These are phyloP conservation scores for Pelargonium australe DNA, from an alignment of 441 rosid species.

Conservation along the genomic window DNA sequence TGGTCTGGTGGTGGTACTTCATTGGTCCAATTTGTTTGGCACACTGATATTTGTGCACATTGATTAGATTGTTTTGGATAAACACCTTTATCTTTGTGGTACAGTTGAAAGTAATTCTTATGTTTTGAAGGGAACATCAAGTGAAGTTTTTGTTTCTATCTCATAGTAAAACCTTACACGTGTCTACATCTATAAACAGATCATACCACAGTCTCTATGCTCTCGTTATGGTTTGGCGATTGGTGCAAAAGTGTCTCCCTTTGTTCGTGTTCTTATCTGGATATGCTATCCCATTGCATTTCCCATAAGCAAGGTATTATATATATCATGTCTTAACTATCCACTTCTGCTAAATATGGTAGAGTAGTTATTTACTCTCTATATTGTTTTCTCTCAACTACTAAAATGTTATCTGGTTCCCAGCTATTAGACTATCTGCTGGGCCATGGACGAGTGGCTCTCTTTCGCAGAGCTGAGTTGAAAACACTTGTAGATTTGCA, in stretches of 20 bases:
- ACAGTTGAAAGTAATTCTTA: not conserved
- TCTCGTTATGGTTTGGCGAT: slow-evolving; percentile 27
- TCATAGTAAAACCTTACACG: not conserved
- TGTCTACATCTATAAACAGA: slow-evolving; percentile 15
- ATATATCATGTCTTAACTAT: not conserved
- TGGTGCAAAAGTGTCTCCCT: slow-evolving; percentile 23
- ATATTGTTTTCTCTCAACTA: not conserved
- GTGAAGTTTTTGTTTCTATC: not conserved
- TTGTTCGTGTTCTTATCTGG: slow-evolving; percentile 27
- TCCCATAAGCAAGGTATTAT: slow-evolving; percentile 29
- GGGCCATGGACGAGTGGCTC: slow-evolving; percentile 29
- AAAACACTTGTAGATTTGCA: slow-evolving; percentile 17
- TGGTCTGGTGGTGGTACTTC: slow-evolving; percentile 6
- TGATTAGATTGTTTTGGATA: not conserved
- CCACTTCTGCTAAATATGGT: not conserved
- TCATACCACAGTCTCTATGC: slow-evolving; percentile 27
- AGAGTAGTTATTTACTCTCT: not conserved
- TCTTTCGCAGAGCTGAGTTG: slow-evolving; percentile 32
- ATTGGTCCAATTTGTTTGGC: not conserved
- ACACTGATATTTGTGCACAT: not conserved
- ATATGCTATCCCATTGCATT: slow-evolving; percentile 26
- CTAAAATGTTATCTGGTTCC: not conserved
- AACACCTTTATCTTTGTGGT: not conserved
- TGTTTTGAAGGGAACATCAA: too few species aligned
- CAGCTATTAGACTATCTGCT: slow-evolving; percentile 25